Evolutionary conservation across 225 moss, liverwort and hornwort genomes (phyloP).

Genomic region (Pseudisothecium myosuroides): DNA sequence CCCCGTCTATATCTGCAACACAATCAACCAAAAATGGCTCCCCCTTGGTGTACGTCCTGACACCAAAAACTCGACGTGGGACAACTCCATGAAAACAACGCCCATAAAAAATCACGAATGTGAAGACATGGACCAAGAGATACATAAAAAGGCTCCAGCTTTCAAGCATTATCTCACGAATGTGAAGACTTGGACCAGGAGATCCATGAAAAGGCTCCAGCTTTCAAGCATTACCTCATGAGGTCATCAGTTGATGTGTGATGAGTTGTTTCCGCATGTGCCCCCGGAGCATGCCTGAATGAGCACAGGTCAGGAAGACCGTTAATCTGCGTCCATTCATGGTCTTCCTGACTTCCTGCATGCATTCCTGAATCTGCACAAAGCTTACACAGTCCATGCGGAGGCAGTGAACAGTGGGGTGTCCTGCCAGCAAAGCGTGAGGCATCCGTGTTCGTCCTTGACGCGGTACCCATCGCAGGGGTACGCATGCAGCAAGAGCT

Average conservation of each 20-base stretch:
- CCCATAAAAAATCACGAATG: neutral
- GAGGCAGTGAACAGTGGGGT: conserved; percentile 69
- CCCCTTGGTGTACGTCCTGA: neutral
- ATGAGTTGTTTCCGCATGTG: neutral
- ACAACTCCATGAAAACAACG: neutral
- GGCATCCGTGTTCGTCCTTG: conserved; percentile 58
- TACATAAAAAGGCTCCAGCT: neutral
- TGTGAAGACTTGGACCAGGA: neutral
- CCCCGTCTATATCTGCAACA: neutral
- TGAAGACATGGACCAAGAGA: neutral
- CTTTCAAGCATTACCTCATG: neutral
- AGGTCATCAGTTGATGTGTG: neutral
- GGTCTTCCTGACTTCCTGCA: neutral
- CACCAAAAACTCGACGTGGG: neutral
- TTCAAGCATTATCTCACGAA: neutral
- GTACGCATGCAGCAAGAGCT: conserved; percentile 43
- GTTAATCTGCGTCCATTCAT: neutral
- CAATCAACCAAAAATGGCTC: neutral
- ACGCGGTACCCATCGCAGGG: conserved; percentile 58
- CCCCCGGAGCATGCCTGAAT: neutral
- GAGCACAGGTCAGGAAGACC: neutral
- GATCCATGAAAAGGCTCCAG: neutral
- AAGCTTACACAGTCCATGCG: conserved; percentile 37
- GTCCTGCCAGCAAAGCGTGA: conserved; percentile 78
- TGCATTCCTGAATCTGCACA: neutral